Conservation (phyloP, 2,329 filamentous ascomycete genomes). For the Talaromyces sp. region DNA sequence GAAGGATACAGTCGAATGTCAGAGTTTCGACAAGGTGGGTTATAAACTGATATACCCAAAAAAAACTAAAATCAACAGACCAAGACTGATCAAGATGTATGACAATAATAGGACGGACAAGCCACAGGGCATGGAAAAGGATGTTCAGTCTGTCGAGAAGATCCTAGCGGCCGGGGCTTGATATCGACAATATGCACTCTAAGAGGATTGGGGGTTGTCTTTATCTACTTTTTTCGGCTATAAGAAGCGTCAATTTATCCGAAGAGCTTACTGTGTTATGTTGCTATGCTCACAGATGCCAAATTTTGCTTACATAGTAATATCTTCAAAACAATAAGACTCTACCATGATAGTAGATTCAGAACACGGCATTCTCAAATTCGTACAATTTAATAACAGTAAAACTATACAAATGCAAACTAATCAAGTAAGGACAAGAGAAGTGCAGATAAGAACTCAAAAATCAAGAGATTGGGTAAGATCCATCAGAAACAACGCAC, state of each 20-base stretch:
- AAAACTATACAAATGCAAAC: no score
- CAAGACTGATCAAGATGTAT: background rate
- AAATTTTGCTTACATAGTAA: no score
- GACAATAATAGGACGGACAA: conserved; percentile 63
- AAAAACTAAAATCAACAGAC: background rate
- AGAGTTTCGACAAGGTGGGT: conserved; percentile 66
- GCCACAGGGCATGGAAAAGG: conserved; percentile 68
- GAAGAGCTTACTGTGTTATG: no score
- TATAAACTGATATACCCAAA: background rate
- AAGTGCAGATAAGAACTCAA: background rate
- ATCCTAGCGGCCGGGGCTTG: conserved; percentile 38
- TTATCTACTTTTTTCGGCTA: background rate
- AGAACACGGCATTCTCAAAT: no score
- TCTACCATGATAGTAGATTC: no score
- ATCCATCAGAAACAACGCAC: background rate
- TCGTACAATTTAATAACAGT: no score
- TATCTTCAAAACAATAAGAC: no score
- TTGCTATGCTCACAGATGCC: no score
- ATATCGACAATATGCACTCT: background rate
- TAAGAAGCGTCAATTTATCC: background rate
- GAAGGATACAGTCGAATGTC: conserved; percentile 79
- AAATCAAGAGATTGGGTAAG: background rate
- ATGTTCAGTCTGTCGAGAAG: conserved; percentile 56
- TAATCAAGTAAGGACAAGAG: background rate
- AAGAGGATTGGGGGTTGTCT: background rate